Conservation (phyloP, 768 basidiomycete genomes). For the Butyriboletus loyo region DNA sequence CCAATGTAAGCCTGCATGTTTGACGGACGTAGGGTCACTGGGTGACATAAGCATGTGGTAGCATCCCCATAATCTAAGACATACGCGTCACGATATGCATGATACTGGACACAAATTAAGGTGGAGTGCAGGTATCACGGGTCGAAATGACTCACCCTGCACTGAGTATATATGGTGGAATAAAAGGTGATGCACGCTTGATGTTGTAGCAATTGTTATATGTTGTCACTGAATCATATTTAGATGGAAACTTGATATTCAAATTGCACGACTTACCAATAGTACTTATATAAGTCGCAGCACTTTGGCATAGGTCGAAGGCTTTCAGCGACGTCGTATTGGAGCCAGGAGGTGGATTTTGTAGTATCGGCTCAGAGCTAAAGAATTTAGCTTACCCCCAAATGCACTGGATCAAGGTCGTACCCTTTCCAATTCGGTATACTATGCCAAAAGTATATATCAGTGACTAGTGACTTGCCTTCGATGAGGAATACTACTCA, state of each 20-base stretch:
- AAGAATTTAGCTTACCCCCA: neutral
- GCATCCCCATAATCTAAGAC: slow-evolving; percentile 21
- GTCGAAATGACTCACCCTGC: slow-evolving; percentile 54
- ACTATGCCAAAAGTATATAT: slow-evolving; percentile 34
- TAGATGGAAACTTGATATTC: neutral
- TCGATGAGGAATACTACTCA: slow-evolving; percentile 39
- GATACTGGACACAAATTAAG: slow-evolving; percentile 44
- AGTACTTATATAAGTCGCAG: slow-evolving; percentile 67
- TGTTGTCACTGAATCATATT: slow-evolving; percentile 40
- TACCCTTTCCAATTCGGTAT: slow-evolving; percentile 75
- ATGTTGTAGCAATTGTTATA: slow-evolving; percentile 63
- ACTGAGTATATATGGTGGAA: slow-evolving; percentile 66
- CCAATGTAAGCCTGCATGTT: slow-evolving; percentile 68
- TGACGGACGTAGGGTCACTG: slow-evolving; percentile 70
- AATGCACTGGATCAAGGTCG: neutral
- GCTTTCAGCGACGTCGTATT: slow-evolving; percentile 57
- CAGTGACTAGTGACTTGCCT: slow-evolving; percentile 8
- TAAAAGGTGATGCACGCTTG: slow-evolving; percentile 57
- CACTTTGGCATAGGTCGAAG: slow-evolving; percentile 71
- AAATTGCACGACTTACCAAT: slow-evolving; percentile 44
- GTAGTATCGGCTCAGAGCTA: slow-evolving; percentile 44
- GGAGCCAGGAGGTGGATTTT: slow-evolving; percentile 37
- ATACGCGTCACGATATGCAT: slow-evolving; percentile 76
- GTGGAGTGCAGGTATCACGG: neutral
- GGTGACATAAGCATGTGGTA: slow-evolving; percentile 10